These are phyloP conservation scores for Sphaerostilbella broomeana DNA, from an alignment of 2,329 filamentous ascomycete genomes.

Conservation along the genomic window DNA sequence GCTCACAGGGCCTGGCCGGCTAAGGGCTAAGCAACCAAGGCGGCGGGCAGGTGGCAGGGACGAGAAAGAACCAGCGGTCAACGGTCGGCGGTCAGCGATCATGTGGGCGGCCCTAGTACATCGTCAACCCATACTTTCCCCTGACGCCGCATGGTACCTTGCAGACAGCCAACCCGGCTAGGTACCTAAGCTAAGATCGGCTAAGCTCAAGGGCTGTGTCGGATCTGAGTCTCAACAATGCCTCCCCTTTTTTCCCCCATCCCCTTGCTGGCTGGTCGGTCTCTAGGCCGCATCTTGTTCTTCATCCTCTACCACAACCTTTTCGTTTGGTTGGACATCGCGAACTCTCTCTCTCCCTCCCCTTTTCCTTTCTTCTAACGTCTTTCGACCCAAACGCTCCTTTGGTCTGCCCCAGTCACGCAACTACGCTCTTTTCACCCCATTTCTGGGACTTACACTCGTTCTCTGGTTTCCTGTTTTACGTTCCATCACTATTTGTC, in stretches of 20 bases:
- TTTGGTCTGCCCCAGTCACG: slow-evolving; percentile 5
- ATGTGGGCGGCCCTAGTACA: no score
- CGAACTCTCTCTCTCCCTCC: slow-evolving; percentile 2
- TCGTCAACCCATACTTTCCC: no score
- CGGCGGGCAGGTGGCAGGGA: no score
- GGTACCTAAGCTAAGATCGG: no score
- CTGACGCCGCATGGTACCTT: no score
- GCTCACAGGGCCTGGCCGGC: no score
- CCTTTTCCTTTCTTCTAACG: slow-evolving; percentile 10
- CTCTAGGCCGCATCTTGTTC: slow-evolving; percentile 10
- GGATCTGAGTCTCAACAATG: no score
- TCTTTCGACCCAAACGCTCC: slow-evolving; percentile 7
- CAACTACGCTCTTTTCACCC: not conserved
- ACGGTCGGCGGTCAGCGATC: no score
- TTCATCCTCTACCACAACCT: not conserved
- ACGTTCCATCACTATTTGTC: slow-evolving; percentile 6
- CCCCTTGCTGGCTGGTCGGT: no score
- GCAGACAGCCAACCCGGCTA: no score
- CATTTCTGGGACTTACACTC: not conserved
- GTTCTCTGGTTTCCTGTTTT: slow-evolving; percentile 2
- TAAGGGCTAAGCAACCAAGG: no score
- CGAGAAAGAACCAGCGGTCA: no score
- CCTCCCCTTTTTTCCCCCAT: slow-evolving; percentile 12
- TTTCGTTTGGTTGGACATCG: not conserved
- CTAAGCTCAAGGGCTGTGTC: not conserved